A percentile compares a stretch with the other conserved stretches of the same genome.
phyloP scores from a whole-genome alignment of 2,329 filamentous ascomycete genomes.

The Davidsoniella australis region DNA sequence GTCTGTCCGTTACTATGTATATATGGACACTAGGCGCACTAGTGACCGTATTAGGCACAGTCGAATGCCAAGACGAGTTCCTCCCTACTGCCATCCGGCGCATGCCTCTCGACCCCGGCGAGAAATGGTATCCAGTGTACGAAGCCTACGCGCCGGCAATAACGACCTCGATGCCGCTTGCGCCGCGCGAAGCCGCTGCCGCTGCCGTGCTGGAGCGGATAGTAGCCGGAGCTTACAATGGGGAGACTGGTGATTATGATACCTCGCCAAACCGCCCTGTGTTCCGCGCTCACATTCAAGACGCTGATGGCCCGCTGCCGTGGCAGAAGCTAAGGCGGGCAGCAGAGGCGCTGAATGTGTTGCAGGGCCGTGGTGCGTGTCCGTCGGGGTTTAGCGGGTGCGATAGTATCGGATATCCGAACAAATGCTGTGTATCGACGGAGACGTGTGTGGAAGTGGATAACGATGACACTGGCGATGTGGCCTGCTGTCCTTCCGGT shows the following conservation, averaged over 20 bases:
- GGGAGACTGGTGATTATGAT: constrained; percentile 29
- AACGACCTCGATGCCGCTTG: constrained; percentile 16
- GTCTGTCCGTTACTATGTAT: constrained; percentile 20
- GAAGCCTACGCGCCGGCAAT: constrained; percentile 27
- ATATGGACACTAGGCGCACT: constrained; percentile 13
- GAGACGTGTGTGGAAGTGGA: constrained; percentile 49
- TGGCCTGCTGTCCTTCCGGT: constrained; percentile 60
- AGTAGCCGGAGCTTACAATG: constrained; percentile 27
- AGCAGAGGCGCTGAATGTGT: constrained; percentile 27
- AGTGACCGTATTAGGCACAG: neutral
- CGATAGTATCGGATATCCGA: constrained; percentile 42
- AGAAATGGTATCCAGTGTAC: constrained; percentile 59
- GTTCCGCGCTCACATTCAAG: neutral
- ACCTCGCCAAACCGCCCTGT: constrained; percentile 2
- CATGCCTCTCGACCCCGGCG: constrained; percentile 50
- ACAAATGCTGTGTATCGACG: constrained; percentile 54
- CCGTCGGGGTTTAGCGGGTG: constrained; percentile 51
- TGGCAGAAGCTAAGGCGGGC: constrained; percentile 23
- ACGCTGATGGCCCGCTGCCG: constrained; percentile 11
- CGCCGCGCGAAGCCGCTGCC: constrained; percentile 19
- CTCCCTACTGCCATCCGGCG: constrained; percentile 50
- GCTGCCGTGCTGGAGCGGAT: constrained; percentile 18
- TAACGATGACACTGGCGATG: constrained; percentile 45
- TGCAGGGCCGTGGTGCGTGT: constrained; percentile 47
- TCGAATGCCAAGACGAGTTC: constrained; percentile 19